Percentiles rank a stretch among this genome's conserved stretches.
Evolutionary conservation across 2,329 filamentous ascomycete species (phyloP).

Genomic region (Fusarium sp.): DNA sequence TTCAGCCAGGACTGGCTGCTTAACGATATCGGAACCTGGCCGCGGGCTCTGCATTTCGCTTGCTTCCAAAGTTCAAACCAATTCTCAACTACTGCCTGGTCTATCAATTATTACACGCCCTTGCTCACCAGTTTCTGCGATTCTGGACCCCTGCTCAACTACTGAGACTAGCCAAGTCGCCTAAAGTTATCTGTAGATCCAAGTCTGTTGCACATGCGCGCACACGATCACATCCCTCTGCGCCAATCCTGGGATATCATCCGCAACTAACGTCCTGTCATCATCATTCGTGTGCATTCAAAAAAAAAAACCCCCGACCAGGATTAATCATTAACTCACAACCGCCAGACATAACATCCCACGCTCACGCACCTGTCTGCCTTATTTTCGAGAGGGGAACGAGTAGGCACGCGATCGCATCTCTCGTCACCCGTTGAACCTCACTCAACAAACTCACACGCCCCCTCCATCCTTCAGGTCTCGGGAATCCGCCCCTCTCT

Average conservation of each 20-base stretch:
- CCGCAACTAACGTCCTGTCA: slow-evolving; percentile 25
- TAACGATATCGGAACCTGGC: slow-evolving; percentile 18
- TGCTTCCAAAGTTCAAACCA: slow-evolving; percentile 9
- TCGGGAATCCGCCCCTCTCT: slow-evolving; percentile 44
- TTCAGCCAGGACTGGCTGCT: slow-evolving; percentile 9
- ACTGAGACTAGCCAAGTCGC: slow-evolving; percentile 27
- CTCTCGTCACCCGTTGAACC: slow-evolving; percentile 33
- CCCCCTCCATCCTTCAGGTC: slow-evolving; percentile 43
- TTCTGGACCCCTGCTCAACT: slow-evolving; percentile 33
- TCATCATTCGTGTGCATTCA: slow-evolving; percentile 33
- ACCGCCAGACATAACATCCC: slow-evolving; percentile 38
- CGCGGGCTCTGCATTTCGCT: slow-evolving; percentile 9
- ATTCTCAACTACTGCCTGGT: slow-evolving; percentile 20
- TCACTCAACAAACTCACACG: slow-evolving; percentile 39
- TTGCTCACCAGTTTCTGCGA: slow-evolving; percentile 16
- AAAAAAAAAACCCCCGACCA: slow-evolving; percentile 27
- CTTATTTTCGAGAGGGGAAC: slow-evolving; percentile 23
- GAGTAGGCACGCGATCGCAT: slow-evolving; percentile 47
- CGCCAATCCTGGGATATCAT: slow-evolving; percentile 29
- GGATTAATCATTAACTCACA: slow-evolving; percentile 20
- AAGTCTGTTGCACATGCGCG: slow-evolving; percentile 36
- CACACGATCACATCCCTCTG: slow-evolving; percentile 41
- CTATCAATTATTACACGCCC: slow-evolving; percentile 16
- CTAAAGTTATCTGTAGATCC: slow-evolving; percentile 41
- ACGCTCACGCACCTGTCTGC: slow-evolving; percentile 31